Conservation (phyloP, 2,329 filamentous ascomycete genomes). For the Ophiosphaerella herpotricha region DNA sequence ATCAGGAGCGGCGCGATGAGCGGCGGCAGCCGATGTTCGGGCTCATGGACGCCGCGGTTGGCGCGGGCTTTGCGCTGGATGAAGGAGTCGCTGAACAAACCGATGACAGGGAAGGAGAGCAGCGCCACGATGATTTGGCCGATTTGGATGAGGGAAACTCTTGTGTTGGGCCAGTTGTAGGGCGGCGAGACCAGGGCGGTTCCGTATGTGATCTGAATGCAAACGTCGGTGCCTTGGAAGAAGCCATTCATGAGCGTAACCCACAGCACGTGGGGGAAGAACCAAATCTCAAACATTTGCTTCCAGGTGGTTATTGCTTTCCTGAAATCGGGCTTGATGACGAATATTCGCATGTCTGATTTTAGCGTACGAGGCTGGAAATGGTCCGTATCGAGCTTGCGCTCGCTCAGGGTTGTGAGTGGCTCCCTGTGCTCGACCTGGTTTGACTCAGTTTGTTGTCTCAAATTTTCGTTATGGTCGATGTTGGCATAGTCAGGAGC, state of each 20-base stretch:
- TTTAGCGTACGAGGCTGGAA: conserved; percentile 2
- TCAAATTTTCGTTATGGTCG: background rate
- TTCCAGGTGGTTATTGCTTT: conserved; percentile 9
- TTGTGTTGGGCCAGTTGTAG: conserved; percentile 9
- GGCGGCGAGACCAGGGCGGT: conserved; percentile 1
- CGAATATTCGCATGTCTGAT: conserved; percentile 7
- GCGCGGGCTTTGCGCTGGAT: conserved; percentile 34
- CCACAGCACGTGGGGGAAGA: conserved; percentile 13
- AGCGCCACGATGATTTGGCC: conserved; percentile 32
- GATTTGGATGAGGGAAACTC: conserved; percentile 10
- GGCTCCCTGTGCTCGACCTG: background rate
- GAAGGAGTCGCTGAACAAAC: conserved; percentile 31
- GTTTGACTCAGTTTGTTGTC: background rate
- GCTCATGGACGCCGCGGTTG: conserved; percentile 40
- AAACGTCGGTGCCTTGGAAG: conserved; percentile 7
- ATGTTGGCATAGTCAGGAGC: conserved; percentile 5
- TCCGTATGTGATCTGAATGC: conserved; percentile 7
- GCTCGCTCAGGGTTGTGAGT: conserved; percentile 7
- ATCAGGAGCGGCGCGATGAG: conserved; percentile 45
- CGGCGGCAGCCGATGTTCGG: conserved; percentile 45
- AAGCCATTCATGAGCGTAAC: conserved; percentile 12
- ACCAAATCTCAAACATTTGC: conserved; percentile 11
- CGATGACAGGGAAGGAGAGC: conserved; percentile 27
- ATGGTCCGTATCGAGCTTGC: conserved; percentile 2
- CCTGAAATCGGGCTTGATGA: conserved; percentile 6